Percentiles rank a stretch among this genome's conserved stretches.
These are phyloP conservation scores for Strigomonas culicis DNA, from an alignment of 208 protist genomes.

Conservation along the genomic window DNA sequence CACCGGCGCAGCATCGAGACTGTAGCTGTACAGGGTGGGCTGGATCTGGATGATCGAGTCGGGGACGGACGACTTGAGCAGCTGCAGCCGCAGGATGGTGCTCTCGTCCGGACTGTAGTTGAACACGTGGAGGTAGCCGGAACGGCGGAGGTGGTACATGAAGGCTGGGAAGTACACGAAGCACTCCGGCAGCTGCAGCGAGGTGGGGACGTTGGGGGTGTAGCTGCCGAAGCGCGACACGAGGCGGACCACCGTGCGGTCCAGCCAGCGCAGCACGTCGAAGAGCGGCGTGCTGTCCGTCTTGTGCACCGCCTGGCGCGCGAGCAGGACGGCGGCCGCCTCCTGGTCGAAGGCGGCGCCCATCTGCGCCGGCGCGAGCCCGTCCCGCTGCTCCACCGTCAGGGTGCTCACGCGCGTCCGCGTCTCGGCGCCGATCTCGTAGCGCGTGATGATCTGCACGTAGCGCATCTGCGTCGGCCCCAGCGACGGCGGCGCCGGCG, in stretches of 20 bases:
- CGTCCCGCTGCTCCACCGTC: constrained; percentile 37
- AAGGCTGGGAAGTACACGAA: constrained; percentile 99
- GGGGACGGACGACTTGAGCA: constrained; percentile 93
- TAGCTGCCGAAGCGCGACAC: constrained; percentile 95
- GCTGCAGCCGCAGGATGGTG: constrained; percentile 94
- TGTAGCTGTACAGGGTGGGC: constrained; percentile 96
- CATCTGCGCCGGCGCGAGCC: constrained; percentile 61
- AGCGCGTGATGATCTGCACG: constrained; percentile 95
- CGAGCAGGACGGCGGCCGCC: constrained; percentile 96
- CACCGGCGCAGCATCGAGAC: constrained; percentile 83
- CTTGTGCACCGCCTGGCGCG: constrained; percentile 95
- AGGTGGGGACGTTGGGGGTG: constrained; percentile 87
- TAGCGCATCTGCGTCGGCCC: constrained; percentile 50
- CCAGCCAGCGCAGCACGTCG: constrained; percentile 98
- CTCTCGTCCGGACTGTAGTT: constrained; percentile 98
- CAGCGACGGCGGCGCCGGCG: constrained; percentile 29
- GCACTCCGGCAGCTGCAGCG: constrained; percentile 85
- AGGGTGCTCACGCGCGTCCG: constrained; percentile 90
- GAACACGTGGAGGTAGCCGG: constrained; percentile 96
- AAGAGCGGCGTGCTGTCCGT: constrained; percentile 94
- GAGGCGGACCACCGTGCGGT: constrained; percentile 98
- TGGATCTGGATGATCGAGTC: constrained; percentile 98
- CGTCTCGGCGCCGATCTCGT: constrained; percentile 87
- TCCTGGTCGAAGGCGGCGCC: constrained; percentile 97
- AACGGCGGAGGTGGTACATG: constrained; percentile 98